These are phyloP conservation scores for Fusarium armeniacum DNA, from an alignment of 2,329 filamentous ascomycete genomes.

Conservation along the genomic window DNA sequence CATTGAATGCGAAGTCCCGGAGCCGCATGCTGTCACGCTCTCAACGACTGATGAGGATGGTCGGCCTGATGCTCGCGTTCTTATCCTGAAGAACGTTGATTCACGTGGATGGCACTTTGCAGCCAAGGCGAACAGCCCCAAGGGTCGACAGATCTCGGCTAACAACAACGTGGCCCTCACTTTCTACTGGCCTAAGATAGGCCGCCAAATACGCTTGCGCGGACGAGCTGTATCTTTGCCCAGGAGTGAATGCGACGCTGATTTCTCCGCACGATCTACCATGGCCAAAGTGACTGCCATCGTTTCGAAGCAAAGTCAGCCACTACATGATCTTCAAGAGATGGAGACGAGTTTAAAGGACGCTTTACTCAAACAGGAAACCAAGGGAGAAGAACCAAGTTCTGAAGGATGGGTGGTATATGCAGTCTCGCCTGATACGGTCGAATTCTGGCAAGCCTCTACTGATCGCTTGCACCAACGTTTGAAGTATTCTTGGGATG, in stretches of 20 bases:
- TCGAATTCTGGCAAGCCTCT: slow-evolving; percentile 30
- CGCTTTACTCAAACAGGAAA: not conserved
- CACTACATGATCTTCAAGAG: not conserved
- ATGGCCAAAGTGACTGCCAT: slow-evolving; percentile 14
- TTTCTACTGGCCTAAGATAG: slow-evolving; percentile 23
- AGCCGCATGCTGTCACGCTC: slow-evolving; percentile 11
- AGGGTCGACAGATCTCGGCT: slow-evolving; percentile 1
- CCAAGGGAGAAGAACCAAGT: not conserved
- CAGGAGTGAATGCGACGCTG: not conserved
- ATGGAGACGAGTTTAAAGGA: not conserved
- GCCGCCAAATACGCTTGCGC: slow-evolving; percentile 2
- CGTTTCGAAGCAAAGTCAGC: slow-evolving; percentile 22
- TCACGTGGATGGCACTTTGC: slow-evolving; percentile 28
- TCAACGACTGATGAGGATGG: slow-evolving; percentile 9
- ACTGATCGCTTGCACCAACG: slow-evolving; percentile 17
- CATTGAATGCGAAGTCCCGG: not conserved
- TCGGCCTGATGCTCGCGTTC: not conserved
- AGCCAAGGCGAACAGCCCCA: slow-evolving; percentile 11
- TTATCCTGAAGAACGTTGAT: slow-evolving; percentile 20
- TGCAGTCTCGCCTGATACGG: not conserved
- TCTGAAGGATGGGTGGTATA: slow-evolving; percentile 14
- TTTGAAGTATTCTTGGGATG: not conserved
- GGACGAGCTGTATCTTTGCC: not conserved
- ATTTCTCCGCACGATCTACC: slow-evolving; percentile 14
- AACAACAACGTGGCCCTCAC: slow-evolving; percentile 17